Evolutionary conservation across 768 basidiomycete species (phyloP).

Genomic region (Russula virescens): DNA sequence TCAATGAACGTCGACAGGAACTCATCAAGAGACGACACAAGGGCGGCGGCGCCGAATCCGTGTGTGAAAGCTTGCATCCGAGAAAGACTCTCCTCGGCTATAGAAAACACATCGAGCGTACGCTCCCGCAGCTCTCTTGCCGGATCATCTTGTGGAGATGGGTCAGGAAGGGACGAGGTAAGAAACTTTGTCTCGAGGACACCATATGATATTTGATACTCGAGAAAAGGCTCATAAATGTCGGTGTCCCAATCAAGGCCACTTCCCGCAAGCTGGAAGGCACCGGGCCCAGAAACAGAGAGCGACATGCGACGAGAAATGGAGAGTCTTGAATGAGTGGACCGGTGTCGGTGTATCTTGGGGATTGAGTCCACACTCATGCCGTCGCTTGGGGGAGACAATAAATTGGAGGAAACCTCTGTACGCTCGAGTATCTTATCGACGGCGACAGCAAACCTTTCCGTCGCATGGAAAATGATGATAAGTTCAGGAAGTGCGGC

Average conservation of each 20-base stretch:
- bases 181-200: conserved; percentile 69
- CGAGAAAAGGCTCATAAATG: conserved; percentile 90
- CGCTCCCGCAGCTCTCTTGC: conserved; percentile 70
- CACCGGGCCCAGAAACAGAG: conserved; percentile 24
- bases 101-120: conserved; percentile 64
- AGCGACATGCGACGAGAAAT: conserved; percentile 28
- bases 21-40: conserved; percentile 68
- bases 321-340: conserved; percentile 24
- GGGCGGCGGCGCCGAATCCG: conserved; percentile 74
- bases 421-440: conserved; percentile 75
- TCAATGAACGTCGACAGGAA: conserved; percentile 69
- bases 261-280: conserved; percentile 12
- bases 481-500: conserved; percentile 66
- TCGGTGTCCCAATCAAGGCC: conserved; percentile 77
- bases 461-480: conserved; percentile 61
- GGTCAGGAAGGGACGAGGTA: conserved; percentile 47
- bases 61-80: conserved; percentile 81
- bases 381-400: conserved; percentile 26
- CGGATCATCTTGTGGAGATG: conserved; percentile 39
- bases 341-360: conserved; percentile 11
- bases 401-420: conserved; percentile 9
- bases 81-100: conserved; percentile 73
- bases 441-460: conserved; percentile 71
- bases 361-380: conserved; percentile 1
- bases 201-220: conserved; percentile 82